Evolutionary conservation across 192 early-diverging fungal genomes (phyloP), one percentile per base, ranked within the genome.

Genomic region (Pilaira anomala): DNA sequence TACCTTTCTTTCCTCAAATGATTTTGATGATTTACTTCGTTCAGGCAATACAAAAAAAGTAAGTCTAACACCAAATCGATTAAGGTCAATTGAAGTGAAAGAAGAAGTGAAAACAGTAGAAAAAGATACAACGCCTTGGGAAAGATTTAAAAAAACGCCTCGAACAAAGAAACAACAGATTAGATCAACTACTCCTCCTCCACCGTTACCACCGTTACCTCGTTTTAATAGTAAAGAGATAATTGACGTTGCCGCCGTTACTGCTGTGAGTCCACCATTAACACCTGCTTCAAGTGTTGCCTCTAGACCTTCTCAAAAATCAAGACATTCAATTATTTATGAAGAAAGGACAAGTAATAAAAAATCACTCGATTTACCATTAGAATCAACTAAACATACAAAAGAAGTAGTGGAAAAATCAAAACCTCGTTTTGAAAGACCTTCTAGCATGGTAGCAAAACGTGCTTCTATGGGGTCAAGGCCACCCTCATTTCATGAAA

Each of bases 31-130:
- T 46, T 41, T 85, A 12, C 79, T 85, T 36, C 67, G 72, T 19
- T 79, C 73, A 36, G 79, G 78, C 55, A 74, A 82, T 42, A 85
- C 83, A 5, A 80, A 78, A 74, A 80, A 80, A 39, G 78, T 85
- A 13, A 75, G 77, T 7, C 61, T 85, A n/a, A 85, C 83, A 7
- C 83, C 83, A n/a, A 83, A 82, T 60, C 73, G 83, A 54, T 64
- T 85, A 28, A 65, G 73, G 4, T 80, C 83, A 2, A 82, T 85
- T 53, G 83, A 85, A 55, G 69, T 82, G 1, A 48, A 63, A 28
- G 21, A 24, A 49, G 66, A 41, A 46, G 14, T 7, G 24, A n/a
- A n/a, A n/a, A n/a, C n/a, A n/a, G n/a, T n/a, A n/a, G n/a, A n/a
- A n/a, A n/a, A n/a, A n/a, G n/a, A n/a, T n/a, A n/a, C n/a, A n/a